Evolutionary conservation across 1,139 yeast species (phyloP), one percentile per base, ranked within the genome.

Genomic region (Arxiozyma heterogenica): DNA sequence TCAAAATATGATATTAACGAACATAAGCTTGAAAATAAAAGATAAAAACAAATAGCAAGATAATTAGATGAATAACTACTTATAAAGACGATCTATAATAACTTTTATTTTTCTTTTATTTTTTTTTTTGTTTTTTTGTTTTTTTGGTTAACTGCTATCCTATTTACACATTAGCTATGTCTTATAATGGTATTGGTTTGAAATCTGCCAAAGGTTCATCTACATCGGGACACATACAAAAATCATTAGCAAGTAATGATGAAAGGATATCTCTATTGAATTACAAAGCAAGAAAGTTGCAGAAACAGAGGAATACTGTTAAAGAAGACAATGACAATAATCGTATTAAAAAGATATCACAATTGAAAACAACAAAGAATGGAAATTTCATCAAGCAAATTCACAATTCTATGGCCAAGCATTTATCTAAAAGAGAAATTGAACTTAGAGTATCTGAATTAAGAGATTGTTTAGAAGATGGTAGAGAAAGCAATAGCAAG

Each of bases 141-240:
- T n/a, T n/a, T n/a, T n/a, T n/a, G n/a, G n/a, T n/a, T n/a, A n/a
- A n/a, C n/a, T n/a, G n/a, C n/a, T 11, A 5, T 8, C 30, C 30
- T 27, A 7, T 27, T 27, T 27, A 27, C 30, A 27, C 8, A 27
- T 27, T 34, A 25, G 15, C 23, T 15, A 55, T 57, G 68, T 62
- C 66, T 21, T 63, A 61, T 39, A 60, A 60, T 45, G 66, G 67
- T 21, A 57, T 66, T n/a, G 70, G 70, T 2, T 51, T 66, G 20
- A 56, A 59, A 30, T 60, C 63, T 49, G 69, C 70, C 4, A 66
- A 66, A 52, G 70, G 70, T 3, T 63, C 68, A 5, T 54, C 65
- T n/a, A 66, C 70, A 1, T 65, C 69, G 0, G 70, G 70, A 6
- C 65, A 63, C 49, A 55, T 66, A 4, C 67, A 65, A 53, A 55